A percentile compares a stretch with the other conserved stretches of the same genome.
Conservation (phyloP, 805 yeast species). For the Scheffersomyces spartinae region DNA sequence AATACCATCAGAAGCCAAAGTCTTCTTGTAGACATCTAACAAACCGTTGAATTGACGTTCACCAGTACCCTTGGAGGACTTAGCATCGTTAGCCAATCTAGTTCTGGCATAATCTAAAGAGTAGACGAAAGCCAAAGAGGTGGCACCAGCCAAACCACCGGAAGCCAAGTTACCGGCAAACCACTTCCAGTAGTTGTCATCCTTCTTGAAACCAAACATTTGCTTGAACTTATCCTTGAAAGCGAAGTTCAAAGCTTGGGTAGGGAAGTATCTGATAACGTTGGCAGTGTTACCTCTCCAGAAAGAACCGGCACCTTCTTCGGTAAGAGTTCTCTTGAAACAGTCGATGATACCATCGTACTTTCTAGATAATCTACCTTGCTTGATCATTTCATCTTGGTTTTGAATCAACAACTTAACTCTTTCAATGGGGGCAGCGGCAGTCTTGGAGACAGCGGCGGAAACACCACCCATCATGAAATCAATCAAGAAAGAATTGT, state of each 20-base stretch:
- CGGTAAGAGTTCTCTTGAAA: slow-evolving; percentile 88
- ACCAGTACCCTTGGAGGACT: slow-evolving; percentile 76
- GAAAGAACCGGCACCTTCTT: slow-evolving; percentile 87
- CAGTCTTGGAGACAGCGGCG: slow-evolving; percentile 97
- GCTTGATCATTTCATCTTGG: slow-evolving; percentile 97
- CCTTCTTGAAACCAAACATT: slow-evolving; percentile 95
- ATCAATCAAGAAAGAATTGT: too few species aligned
- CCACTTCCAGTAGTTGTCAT: slow-evolving; percentile 87
- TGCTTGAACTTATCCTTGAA: slow-evolving; percentile 96
- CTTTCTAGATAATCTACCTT: slow-evolving; percentile 80
- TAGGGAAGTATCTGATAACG: slow-evolving; percentile 98
- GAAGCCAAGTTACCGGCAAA: slow-evolving; percentile 97
- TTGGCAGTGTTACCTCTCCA: slow-evolving; percentile 99
- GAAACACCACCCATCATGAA: slow-evolving; percentile 98
- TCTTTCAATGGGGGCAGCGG: slow-evolving; percentile 96
- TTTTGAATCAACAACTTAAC: slow-evolving; percentile 93
- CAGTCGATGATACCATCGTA: slow-evolving; percentile 90
- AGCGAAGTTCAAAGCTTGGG: slow-evolving; percentile 97
- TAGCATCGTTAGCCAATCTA: slow-evolving; percentile 97
- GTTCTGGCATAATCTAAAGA: slow-evolving; percentile 98
- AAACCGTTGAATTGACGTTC: slow-evolving; percentile 96
- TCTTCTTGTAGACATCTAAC: slow-evolving; percentile 92
- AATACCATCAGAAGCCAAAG: slow-evolving; percentile 90
- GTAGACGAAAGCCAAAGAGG: slow-evolving; percentile 86
- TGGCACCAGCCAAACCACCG: slow-evolving; percentile 98